These are phyloP conservation scores for Yarrowia osloensis DNA, from an alignment of 805 yeast species.

Conservation along the genomic window DNA sequence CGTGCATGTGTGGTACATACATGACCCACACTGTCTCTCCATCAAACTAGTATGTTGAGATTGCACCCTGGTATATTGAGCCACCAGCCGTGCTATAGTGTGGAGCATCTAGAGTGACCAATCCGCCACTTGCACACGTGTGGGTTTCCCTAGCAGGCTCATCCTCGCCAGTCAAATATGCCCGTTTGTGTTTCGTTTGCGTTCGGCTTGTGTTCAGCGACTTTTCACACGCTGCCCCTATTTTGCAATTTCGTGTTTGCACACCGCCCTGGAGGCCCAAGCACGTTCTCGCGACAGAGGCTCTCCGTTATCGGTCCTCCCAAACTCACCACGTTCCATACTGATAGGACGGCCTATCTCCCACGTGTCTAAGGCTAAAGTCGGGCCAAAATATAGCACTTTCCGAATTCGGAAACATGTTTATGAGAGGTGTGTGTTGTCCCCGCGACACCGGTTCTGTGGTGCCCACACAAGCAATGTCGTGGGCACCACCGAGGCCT, in stretches of 20 bases:
- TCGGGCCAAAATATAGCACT: neutral
- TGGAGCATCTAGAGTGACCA: too few species aligned
- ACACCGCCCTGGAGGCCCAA: neutral
- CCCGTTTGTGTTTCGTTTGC: neutral
- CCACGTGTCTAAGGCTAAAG: conserved; percentile 11
- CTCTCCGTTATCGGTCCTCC: neutral
- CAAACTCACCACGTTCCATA: neutral
- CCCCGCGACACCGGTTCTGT: neutral
- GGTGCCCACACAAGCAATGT: neutral
- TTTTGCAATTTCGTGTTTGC: neutral
- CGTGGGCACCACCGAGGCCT: neutral
- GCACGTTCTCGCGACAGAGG: conserved; percentile 16
- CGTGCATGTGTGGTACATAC: too few species aligned
- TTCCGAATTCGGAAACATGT: neutral
- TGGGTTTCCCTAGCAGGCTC: too few species aligned
- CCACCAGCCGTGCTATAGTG: too few species aligned
- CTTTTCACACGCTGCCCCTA: neutral
- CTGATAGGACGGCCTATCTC: conserved; percentile 8
- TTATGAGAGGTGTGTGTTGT: neutral
- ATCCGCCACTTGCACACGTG: too few species aligned
- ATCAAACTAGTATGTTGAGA: too few species aligned
- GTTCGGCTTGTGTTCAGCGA: too few species aligned
- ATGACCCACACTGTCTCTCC: too few species aligned
- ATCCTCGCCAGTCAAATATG: too few species aligned
- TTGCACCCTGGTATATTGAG: too few species aligned